A percentile compares a stretch with the other conserved stretches of the same genome.
Evolutionary conservation across 441 rosid genomes (phyloP).

Genomic region (Populus hybrid): DNA sequence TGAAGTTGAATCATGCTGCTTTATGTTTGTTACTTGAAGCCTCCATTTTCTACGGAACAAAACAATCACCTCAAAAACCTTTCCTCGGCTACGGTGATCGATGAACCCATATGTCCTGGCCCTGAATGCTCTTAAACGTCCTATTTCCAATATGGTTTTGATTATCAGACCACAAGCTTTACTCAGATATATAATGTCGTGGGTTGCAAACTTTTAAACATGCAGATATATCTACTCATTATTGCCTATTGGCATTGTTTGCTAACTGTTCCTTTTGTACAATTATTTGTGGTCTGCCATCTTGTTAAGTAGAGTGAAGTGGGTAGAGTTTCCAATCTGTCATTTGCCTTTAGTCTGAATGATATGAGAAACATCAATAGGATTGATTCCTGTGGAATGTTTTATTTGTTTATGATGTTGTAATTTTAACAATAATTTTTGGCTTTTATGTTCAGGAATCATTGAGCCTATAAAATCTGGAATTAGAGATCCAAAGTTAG

Average conservation of each 20-base stretch:
- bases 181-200: neutral
- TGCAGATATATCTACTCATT: neutral
- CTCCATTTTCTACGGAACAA: neutral
- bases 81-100: neutral
- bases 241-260: neutral
- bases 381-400: neutral
- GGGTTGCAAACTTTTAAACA: neutral
- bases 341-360: neutral
- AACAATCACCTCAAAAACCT: neutral
- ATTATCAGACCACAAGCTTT: neutral
- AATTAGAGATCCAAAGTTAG: constrained; percentile 76
- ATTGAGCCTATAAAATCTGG: constrained; percentile 82
- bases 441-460: constrained; percentile 42
- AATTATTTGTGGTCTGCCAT: neutral
- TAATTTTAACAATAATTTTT: constrained; percentile 3
- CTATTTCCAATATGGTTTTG: neutral
- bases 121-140: neutral
- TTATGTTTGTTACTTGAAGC: neutral
- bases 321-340: neutral
- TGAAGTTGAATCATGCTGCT: neutral
- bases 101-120: constrained; percentile 2
- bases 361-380: neutral
- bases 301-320: neutral
- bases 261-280: neutral
- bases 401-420: neutral